These are phyloP conservation scores for Aspergillus incahuasiensis DNA, from an alignment of 495 filamentous ascomycete species.

Conservation along the genomic window DNA sequence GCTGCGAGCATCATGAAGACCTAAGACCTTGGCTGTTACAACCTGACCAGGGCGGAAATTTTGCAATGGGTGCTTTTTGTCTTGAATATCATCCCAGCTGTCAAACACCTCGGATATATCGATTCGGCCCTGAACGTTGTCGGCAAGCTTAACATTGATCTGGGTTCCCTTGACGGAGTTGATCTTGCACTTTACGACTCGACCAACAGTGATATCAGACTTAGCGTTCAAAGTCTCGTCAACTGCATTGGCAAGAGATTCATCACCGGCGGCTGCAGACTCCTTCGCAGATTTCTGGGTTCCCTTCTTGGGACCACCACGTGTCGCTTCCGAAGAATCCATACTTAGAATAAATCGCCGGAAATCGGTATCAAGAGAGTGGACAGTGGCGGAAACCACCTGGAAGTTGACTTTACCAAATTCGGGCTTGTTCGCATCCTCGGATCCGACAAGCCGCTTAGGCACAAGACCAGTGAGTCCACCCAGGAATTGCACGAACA, in stretches of 20 bases:
- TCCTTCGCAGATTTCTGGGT: constrained; percentile 18
- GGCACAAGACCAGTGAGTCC: constrained; percentile 72
- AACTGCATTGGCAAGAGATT: constrained; percentile 57
- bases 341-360: constrained; percentile 61
- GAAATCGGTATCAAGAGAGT: constrained; percentile 56
- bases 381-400: constrained; percentile 63
- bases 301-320: constrained; percentile 29
- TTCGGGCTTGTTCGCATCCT: constrained; percentile 57
- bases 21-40: constrained; percentile 71
- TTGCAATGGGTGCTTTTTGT: constrained; percentile 71
- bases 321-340: constrained; percentile 37
- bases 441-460: constrained; percentile 66
- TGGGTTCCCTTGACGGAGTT: constrained; percentile 81
- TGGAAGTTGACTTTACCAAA: constrained; percentile 75
- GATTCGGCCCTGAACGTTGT: constrained; percentile 85
- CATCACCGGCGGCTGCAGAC: constrained; percentile 25
- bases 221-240: constrained; percentile 61
- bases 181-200: constrained; percentile 72
- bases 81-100: constrained; percentile 75
- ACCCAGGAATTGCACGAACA: constrained; percentile 79
- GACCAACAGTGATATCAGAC: constrained; percentile 69
- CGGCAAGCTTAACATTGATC: constrained; percentile 82
- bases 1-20: constrained; percentile 83
- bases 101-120: constrained; percentile 89
- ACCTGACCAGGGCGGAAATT: constrained; percentile 66